Base-by-base conservation (phyloP, 2,329 filamentous ascomycete species). In the Dactylellina haptotyla region DNA sequence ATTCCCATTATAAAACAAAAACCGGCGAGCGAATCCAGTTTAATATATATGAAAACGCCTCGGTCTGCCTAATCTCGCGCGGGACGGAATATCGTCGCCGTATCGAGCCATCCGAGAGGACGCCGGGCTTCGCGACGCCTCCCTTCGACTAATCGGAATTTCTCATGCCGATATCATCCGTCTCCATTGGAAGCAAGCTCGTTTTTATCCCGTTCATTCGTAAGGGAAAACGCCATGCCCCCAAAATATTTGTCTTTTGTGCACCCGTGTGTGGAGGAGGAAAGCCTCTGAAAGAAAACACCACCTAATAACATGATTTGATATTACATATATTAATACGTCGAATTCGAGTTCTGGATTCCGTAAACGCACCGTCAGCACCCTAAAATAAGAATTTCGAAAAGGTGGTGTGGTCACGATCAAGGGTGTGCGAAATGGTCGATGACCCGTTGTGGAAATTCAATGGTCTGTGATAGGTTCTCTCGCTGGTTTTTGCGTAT, bases 331-430 rank as follows among this genome's bases (percentile, higher is more conserved):
- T 51, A 10, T 58, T 46, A 34, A 20, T 18, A 58, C 37, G 28
- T 28, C 26, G 16, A 16, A 34, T 26, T 34, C 23, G 30, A 30
- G 32, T 12, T 41, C 51, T 51, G 10, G 51, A 62, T 48, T 14
- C 63, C 57, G 56, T 34, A 37, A 63, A 48, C 30, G 37, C 66
- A 58, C 34, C 45, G 45, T 64, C 59, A 65, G 59, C 67, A 53
- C 59, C 61, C 67, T 61, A 72, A 72, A 72, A 65, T 59, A 59
- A 58, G 59, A 61, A n/a, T 30, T 20, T 32, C 39, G 28, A 34
- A 67, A 71, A 65, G 67, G 58, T 72, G 67, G 67, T 72, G 67
- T 72, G 67, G 53, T 56, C 59, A 43, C 51, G 53, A 34, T 72
- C 67, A 72, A 72, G 67, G 67, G 59, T 72, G 37, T 39, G 25